Base-by-base conservation (phyloP, 345 rosid genomes). In the Sisymbrium altissimum region DNA sequence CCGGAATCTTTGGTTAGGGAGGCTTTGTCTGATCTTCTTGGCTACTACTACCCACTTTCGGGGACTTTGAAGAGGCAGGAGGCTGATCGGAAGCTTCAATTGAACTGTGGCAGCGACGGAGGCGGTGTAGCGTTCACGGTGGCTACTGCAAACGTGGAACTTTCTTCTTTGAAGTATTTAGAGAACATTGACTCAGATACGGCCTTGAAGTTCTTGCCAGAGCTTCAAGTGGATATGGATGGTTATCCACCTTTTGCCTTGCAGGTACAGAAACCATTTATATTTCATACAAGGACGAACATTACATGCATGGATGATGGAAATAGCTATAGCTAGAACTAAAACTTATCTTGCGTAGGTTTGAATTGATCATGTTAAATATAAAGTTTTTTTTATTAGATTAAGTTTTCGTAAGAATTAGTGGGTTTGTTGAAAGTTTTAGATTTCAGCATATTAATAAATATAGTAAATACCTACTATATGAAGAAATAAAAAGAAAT, bases 11-110 rank as follows among this genome's bases (percentile, higher is more conserved):
- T 87, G 18, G 75, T 83, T 25, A 65, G 52, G 55, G 79, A 82
- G 41, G 89, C 89, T 45, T 78, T 87, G 13, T 80, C 89, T 13
- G 72, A 79, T 23, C 80, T 76, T 33, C 67, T 85, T 48, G 86
- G 83, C 48, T 72, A 77, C 52, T 82, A 79, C 76, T 83, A 78
- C 58, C 91, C 89, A 3, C 79, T 87, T 30, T 84, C 89, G 7
- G 89, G 91, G 43, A 82, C 69, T 75, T 71, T 87, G 48, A 81
- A 71, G 79, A 79, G 86, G 30, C 19, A 23, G 21, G 64, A 39
- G 9, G 75, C 73, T 54, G 83, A 85, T 27, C 78, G 84, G 14
- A 82, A 69, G 66, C 82, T 82, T 71, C 68, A 66, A 5, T 13
- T 85, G 35, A 70, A 32, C 21, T 82, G 82, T 32, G 78, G 80